Base-by-base conservation (phyloP, 345 rosid genomes). In the Aquilaria yunnanensis region DNA sequence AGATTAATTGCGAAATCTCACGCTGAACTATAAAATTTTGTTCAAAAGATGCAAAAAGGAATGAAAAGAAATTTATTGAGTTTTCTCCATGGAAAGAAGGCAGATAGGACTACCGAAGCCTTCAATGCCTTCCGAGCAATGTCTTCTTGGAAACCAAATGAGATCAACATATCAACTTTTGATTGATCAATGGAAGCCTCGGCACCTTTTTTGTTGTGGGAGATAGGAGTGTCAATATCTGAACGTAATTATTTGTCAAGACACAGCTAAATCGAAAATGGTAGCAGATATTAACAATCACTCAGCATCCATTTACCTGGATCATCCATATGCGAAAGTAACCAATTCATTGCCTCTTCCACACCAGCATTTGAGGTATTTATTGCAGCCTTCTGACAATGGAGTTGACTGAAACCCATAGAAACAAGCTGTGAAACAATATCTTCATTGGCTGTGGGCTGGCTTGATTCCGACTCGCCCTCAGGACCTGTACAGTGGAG, bases 291-390 rank as follows among this genome's bases (percentile, higher is more conserved):
- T 63, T 43, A 10, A 29, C 31, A 51, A 30, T 37, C 32, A 50
- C 6, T 29, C 29, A 7, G 8, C 23, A 65, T 50, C 60, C 5
- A 67, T 47, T 62, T 80, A 94, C 99, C 99, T 74, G 96, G 79
- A 77, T 94, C 97, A 74, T 85, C 96, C 96, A 88, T 81, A 81
- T 94, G 97, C 56, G 85, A 74, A 64, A 94, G 85, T 61, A 94
- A 68, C 99, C 99, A 94, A 72, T 87, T 94, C 99, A 87, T 94
- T 47, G 99, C 97, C 77, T 89, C 97, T 76, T 94, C 97, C 5
- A 87, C 83, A 60, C 99, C 99, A 47, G 75, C 78, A 73, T 94
- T 94, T 56, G 78, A 85, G 57, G 97, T 85, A 64, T 75, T 83
- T 70, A 94, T 79, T 57, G 91, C 96, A 56, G 99, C 97, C 80